A percentile compares a stretch with the other conserved stretches of the same genome.
Evolutionary conservation across 1,284 basidiomycete species (phyloP).

Genomic region (Marasmius sp.): DNA sequence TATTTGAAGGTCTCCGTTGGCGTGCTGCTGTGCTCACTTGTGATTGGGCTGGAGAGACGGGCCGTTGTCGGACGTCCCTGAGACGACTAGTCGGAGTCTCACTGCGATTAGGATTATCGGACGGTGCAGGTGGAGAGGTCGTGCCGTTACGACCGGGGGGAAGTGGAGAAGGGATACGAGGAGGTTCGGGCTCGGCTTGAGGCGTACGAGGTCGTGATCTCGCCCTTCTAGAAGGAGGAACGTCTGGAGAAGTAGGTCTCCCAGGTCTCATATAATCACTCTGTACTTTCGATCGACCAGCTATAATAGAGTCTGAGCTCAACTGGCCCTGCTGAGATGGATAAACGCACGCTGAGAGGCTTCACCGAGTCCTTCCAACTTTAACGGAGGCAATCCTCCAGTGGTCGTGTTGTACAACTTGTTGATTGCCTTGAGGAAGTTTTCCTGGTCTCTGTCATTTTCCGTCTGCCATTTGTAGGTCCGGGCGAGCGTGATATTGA

Average conservation of each 20-base stretch:
- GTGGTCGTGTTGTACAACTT: conserved; percentile 69
- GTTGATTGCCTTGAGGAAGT: conserved; percentile 70
- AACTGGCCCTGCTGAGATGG: conserved; percentile 3
- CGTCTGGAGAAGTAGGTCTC: conserved; percentile 14
- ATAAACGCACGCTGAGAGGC: conserved; percentile 32
- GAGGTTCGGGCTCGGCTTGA: conserved; percentile 13
- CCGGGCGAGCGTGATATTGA: conserved; percentile 82
- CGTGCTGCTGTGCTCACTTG: background rate
- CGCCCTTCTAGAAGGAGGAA: conserved; percentile 14
- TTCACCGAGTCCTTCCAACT: conserved; percentile 55
- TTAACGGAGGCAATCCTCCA: conserved; percentile 45
- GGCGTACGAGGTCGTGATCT: conserved; percentile 17
- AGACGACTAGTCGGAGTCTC: conserved; percentile 20
- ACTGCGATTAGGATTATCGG: conserved; percentile 26
- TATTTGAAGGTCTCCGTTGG: conserved; percentile 34
- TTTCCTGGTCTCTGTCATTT: conserved; percentile 63
- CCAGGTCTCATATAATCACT: conserved; percentile 19
- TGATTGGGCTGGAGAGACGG: conserved; percentile 11
- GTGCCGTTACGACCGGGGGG: conserved; percentile 20
- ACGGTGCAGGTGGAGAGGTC: conserved; percentile 37
- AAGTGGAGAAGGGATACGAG: conserved; percentile 17
- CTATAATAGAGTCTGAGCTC: conserved; percentile 19
- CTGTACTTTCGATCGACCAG: conserved; percentile 25
- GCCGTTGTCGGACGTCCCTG: conserved; percentile 3
- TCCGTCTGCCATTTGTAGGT: conserved; percentile 90